A percentile compares a stretch with the other conserved stretches of the same genome.
Conservation (phyloP, 2,329 filamentous ascomycete genomes). For the Xylaria sp. region DNA sequence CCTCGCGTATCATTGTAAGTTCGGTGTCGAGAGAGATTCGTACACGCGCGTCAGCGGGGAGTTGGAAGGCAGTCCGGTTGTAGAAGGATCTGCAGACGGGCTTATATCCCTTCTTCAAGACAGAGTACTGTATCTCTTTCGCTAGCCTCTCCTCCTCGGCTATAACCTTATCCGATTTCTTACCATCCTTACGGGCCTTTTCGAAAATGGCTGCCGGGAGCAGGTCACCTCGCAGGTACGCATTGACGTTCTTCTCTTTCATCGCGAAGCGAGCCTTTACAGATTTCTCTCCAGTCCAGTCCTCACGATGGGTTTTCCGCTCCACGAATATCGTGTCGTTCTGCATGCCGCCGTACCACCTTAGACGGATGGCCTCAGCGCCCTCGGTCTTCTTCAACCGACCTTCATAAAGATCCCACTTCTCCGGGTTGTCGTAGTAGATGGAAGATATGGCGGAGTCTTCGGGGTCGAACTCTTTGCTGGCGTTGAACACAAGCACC, state of each 20-base stretch:
- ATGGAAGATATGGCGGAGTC: constrained; percentile 97
- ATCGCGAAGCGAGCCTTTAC: constrained; percentile 94
- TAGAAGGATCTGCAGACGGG: constrained; percentile 97
- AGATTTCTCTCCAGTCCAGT: constrained; percentile 99
- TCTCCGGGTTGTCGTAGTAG: constrained; percentile 95
- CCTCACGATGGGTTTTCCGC: constrained; percentile 95
- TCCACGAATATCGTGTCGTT: constrained; percentile 95
- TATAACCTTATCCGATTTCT: constrained; percentile 90
- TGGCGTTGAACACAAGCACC: constrained; percentile 94
- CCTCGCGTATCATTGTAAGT: constrained; percentile 90
- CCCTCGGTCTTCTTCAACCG: constrained; percentile 97
- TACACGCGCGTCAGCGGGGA: constrained; percentile 92
- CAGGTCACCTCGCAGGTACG: constrained; percentile 81
- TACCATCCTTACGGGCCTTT: constrained; percentile 92
- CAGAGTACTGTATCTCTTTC: constrained; percentile 89
- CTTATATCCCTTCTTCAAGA: constrained; percentile 81
- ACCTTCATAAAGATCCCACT: constrained; percentile 91
- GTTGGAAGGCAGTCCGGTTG: constrained; percentile 95
- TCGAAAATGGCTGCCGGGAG: constrained; percentile 91
- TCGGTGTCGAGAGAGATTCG: constrained; percentile 97
- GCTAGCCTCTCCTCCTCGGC: constrained; percentile 88
- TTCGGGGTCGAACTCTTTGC: constrained; percentile 89
- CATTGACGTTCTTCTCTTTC: constrained; percentile 97
- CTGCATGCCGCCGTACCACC: constrained; percentile 98
- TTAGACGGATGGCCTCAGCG: constrained; percentile 90